phyloP scores from a whole-genome alignment of 768 basidiomycete genomes.

The Lyophyllum shimeji region DNA sequence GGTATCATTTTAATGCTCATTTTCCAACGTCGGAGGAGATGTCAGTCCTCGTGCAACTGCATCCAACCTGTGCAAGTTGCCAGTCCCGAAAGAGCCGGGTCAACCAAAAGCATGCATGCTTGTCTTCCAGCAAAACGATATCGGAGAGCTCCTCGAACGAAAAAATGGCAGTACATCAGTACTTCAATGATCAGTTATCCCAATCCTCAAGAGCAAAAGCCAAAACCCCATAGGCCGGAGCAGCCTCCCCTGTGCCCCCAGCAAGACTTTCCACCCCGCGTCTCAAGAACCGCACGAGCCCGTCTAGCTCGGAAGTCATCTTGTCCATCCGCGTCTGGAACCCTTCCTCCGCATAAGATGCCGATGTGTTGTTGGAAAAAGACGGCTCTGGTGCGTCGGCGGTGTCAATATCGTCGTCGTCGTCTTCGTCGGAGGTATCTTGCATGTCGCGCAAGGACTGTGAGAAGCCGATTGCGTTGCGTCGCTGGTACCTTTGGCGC shows the following conservation, averaged over 20 bases:
- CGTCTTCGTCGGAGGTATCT: conserved; percentile 49
- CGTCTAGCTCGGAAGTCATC: conserved; percentile 69
- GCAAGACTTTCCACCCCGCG: conserved; percentile 71
- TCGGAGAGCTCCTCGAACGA: too few species aligned
- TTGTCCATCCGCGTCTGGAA: conserved; percentile 55
- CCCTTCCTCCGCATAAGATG: conserved; percentile 43
- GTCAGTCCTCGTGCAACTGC: neutral
- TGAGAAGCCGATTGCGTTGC: conserved; percentile 64
- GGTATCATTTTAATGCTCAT: too few species aligned
- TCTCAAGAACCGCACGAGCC: conserved; percentile 66
- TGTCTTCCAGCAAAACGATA: too few species aligned
- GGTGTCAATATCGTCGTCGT: conserved; percentile 28
- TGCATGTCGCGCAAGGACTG: conserved; percentile 31
- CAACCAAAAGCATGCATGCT: too few species aligned
- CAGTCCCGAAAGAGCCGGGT: too few species aligned
- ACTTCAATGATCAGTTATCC: conserved; percentile 46
- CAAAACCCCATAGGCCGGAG: conserved; percentile 65
- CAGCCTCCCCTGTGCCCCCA: conserved; percentile 56
- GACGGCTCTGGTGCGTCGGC: conserved; percentile 23
- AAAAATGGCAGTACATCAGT: too few species aligned
- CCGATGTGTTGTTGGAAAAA: neutral
- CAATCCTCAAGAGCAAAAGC: conserved; percentile 81
- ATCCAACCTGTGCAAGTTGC: too few species aligned
- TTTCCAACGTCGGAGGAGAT: too few species aligned
- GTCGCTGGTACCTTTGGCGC: conserved; percentile 52